Base-by-base conservation (phyloP, 2,329 filamentous ascomycete genomes). In the Calonectria pseudoreteaudii region DNA sequence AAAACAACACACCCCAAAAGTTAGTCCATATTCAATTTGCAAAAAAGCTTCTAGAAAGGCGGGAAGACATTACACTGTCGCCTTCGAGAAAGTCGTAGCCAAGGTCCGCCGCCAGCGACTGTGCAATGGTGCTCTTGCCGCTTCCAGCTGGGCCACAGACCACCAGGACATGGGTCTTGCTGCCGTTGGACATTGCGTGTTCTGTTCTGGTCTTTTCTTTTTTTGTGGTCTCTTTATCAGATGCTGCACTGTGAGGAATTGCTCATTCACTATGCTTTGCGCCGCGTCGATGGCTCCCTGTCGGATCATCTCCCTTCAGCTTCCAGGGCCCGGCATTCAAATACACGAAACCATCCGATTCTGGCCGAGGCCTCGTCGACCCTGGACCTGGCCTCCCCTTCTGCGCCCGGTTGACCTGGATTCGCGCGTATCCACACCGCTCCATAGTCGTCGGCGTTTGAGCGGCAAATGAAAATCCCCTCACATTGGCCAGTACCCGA, bases 391-490 rank as follows among this genome's bases (percentile, higher is more conserved):
- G 64, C 26, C 65, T 34, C 23, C 31, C 3, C 34, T 20, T 28
- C 23, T 60, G 34, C 56, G 56, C 56, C 56, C 56, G 56, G 34
- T 60, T 60, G 34, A 38, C n/a, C 34, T 60, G 34, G 56, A 26
- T 56, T 38, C 11, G 31, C n/a, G 6, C 6, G n/a, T 58, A 47
- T 47, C 66, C 50, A 67, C 49, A 53, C 30, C 34, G 36, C 56
- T 41, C 34, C 56, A 20, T 28, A 47, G 41, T 10, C 23, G 18
- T 56, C 69, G 69, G 62, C 50, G 38, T 66, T 66, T 71, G 69
- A 66, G 34, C 69, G 60, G 69, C 60, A 66, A 66, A 38, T 66
- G 50, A 66, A 50, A 20, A 36, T 50, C 49, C 23, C 60, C 53
- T 30, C 26, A 60, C 68, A 65, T 56, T 65, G 30, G 68, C 58